These are phyloP conservation scores for Saccharomycopsis schoenii DNA, from an alignment of 805 yeast genomes.

Conservation along the genomic window DNA sequence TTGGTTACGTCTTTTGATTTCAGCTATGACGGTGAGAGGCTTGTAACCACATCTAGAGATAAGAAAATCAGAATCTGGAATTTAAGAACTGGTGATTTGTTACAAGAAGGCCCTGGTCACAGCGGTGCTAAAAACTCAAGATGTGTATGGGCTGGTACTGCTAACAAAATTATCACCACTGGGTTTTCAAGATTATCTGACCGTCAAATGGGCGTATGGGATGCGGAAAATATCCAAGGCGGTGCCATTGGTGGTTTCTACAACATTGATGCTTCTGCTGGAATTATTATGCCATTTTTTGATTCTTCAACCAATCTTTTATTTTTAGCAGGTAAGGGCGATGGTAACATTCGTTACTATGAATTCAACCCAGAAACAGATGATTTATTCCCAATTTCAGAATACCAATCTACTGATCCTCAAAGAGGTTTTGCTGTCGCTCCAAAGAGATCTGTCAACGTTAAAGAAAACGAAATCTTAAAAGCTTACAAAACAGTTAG, in stretches of 20 bases:
- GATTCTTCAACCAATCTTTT: conserved; percentile 74
- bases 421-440: conserved; percentile 93
- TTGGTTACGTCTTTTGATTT: conserved; percentile 88
- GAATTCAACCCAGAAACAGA: conserved; percentile 69
- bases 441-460: conserved; percentile 73
- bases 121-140: conserved; percentile 87
- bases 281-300: conserved; percentile 84
- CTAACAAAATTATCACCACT: conserved; percentile 80
- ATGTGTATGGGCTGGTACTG: conserved; percentile 82
- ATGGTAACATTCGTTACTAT: conserved; percentile 90
- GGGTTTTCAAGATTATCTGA: conserved; percentile 91
- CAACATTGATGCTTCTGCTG: conserved; percentile 82
- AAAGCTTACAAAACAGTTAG: conserved; percentile 79
- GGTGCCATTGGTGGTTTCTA: conserved; percentile 90
- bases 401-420: conserved; percentile 79
- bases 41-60: conserved; percentile 89
- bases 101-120: conserved; percentile 84
- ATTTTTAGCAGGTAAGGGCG: conserved; percentile 94
- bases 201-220: conserved; percentile 95
- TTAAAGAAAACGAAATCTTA: conserved; percentile 76
- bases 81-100: conserved; percentile 58
- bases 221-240: conserved; percentile 54
- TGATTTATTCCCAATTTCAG: conserved; percentile 74
- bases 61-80: conserved; percentile 90
- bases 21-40: conserved; percentile 76